Base-by-base conservation (phyloP, 495 filamentous ascomycete species). In the Aspergillus indologenus region DNA sequence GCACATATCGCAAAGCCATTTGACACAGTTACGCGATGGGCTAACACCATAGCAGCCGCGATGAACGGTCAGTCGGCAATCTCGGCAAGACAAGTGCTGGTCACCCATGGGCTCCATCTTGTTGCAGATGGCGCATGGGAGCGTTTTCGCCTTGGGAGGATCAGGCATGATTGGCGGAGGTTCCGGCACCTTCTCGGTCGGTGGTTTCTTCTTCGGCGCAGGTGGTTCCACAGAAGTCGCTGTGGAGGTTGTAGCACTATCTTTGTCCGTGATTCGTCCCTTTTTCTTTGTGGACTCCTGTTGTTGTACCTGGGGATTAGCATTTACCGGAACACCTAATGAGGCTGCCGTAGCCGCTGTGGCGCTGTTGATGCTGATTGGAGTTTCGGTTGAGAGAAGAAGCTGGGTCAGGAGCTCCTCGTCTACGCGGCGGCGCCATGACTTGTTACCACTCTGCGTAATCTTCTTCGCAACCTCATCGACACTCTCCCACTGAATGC, bases 1-100 rank as follows among this genome's bases (percentile, higher is more conserved):
- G 75, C 94, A 98, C 84, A 90, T 93, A 72, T 98, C 94, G 72
- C 94, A 98, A 19, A 89, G 80, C 94, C 94, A 98, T 72, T 96
- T 96, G 53, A 80, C 82, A 24, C 81, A 79, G 44, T 83, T 83
- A n/a, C 86, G 83, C 47, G 80, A 81, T 24, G 90, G 85, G 2
- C 83, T 71, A 29, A 98, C 80, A 18, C 94, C 94, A 70, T 97
- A 98, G 71, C 94, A 98, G 56, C 85, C 87, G 45, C 88, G 87
- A 70, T 98, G 94, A n/a, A 98, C 93, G 0, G 91, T 90, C 65
- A 98, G 76, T 48, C 90, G 87, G 69, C 94, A 98, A 65, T 93
- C 89, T 55, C 81, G 81, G 66, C 92, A 98, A 19, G 81, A 84
- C 44, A 96, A 67, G 63, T 86, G 85, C 63, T 92, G 81, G 50